Evolutionary conservation across 345 rosid genomes (phyloP), one percentile per base, ranked within the genome.

Genomic region (Citrus hindsii): DNA sequence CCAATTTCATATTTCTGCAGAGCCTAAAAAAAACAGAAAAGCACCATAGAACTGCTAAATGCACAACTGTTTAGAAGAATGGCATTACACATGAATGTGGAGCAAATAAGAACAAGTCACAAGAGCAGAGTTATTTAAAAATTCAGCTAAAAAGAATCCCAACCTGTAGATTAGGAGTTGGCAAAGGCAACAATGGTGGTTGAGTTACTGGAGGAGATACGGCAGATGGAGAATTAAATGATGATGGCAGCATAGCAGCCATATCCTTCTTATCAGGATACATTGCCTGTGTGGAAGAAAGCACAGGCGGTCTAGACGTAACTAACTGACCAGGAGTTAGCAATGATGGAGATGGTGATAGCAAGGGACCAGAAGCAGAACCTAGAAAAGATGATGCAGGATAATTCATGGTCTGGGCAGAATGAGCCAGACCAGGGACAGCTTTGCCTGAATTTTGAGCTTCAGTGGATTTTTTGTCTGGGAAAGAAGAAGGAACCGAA

Each of bases 131-230:
- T 5, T 18, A 53, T 35, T 28, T 5, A 77, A 4, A 67, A 58
- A 27, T 25, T 35, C 22, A 30, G 71, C n/a, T 70, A 9, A 27
- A 48, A 9, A 76, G 22, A 65, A 8, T 21, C 12, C 75, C 22
- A 37, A 86, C 83, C 85, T 83, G 79, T 58, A 33, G 79, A 12
- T 46, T 56, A 74, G 84, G 30, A 38, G 62, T 30, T 37, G 85
- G 89, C 74, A 83, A 76, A 28, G 85, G 89, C 85, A 86, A 80
- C 68, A 86, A 75, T 61, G 89, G 86, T 16, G 75, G 48, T 75
- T 82, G 86, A 42, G 78, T 73, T 19, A 62, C 78, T 51, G 59
- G 69, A 75, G 77, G 9, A 67, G 82, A 78, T 56, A 53, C 22
- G 37, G 55, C n/a, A 30, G 78, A 5, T 25, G 73, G 73, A 24